Percentiles rank a stretch among this genome's conserved stretches.
Conservation (phyloP, 2,329 filamentous ascomycete species). For the Bimuria novae-zelandiae region DNA sequence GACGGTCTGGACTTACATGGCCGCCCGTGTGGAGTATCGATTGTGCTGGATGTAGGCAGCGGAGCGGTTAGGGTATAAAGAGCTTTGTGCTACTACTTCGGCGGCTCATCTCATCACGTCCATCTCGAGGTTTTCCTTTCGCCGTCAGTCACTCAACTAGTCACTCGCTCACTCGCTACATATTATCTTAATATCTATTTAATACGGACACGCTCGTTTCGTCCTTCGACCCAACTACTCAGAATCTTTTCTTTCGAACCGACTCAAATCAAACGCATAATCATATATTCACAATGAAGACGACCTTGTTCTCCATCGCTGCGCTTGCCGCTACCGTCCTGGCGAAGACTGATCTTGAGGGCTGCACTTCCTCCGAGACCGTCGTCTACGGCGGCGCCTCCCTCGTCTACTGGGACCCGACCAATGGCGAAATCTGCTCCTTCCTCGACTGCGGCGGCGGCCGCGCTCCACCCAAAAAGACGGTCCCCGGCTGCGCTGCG, state of each 20-base stretch:
- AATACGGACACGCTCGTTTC: conserved; percentile 6
- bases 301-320: conserved; percentile 30
- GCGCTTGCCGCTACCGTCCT: conserved; percentile 36
- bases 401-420: conserved; percentile 65
- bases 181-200: not conserved
- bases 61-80: not conserved
- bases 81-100: not conserved
- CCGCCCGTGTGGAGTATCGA: not conserved
- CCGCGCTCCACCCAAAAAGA: conserved; percentile 66
- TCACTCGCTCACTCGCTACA: not conserved
- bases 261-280: not conserved
- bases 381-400: conserved; percentile 55
- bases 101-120: not conserved
- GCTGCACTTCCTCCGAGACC: conserved; percentile 51
- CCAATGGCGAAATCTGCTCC: conserved; percentile 66
- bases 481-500: conserved; percentile 62
- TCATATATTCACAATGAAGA: conserved; percentile 16
- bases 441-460: conserved; percentile 71
- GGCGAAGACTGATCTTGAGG: conserved; percentile 46
- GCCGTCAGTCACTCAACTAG: not conserved
- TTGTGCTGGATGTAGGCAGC: not conserved
- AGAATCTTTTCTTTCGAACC: not conserved
- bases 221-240: not conserved
- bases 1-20: not conserved
- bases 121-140: not conserved